Conservation (phyloP, 2,329 filamentous ascomycete species). For the Graphilbum sp. region DNA sequence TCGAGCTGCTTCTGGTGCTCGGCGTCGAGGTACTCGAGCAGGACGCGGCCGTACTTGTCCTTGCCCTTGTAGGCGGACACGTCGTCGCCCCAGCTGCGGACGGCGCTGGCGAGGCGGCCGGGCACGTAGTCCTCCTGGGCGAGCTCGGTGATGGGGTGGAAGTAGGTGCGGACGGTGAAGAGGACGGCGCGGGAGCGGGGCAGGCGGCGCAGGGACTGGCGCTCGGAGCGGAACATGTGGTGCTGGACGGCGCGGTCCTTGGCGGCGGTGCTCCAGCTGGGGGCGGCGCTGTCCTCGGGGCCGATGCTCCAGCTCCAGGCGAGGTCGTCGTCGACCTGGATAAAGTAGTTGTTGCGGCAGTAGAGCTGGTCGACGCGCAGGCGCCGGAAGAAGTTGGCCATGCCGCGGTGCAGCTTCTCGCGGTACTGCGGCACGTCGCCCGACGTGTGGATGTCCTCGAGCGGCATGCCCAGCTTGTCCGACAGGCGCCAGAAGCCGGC, state of each 20-base stretch:
- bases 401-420: conserved; percentile 57
- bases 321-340: conserved; percentile 67
- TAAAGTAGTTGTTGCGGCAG: conserved; percentile 66
- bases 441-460: conserved; percentile 65
- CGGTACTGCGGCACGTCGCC: conserved; percentile 60
- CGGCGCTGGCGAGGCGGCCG: conserved; percentile 57
- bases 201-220: conserved; percentile 51
- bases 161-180: conserved; percentile 71
- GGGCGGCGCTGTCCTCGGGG: conserved; percentile 43
- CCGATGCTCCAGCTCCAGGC: conserved; percentile 67
- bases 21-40: conserved; percentile 60
- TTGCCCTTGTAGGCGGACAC: conserved; percentile 64
- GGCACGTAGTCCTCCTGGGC: conserved; percentile 60
- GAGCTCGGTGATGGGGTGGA: conserved; percentile 53
- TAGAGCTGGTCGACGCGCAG: conserved; percentile 50
- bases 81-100: conserved; percentile 69
- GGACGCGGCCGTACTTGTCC: conserved; percentile 54
- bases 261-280: conserved; percentile 61
- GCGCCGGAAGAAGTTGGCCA: conserved; percentile 66
- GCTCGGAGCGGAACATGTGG: conserved; percentile 62
- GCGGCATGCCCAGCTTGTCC: conserved; percentile 66
- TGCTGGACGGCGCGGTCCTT: conserved; percentile 57
- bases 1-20: conserved; percentile 60
- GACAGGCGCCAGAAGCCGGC: conserved; percentile 70
- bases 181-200: conserved; percentile 41